Base-by-base conservation (phyloP, 1,284 basidiomycete species). In the Sporisorium graminicola region DNA sequence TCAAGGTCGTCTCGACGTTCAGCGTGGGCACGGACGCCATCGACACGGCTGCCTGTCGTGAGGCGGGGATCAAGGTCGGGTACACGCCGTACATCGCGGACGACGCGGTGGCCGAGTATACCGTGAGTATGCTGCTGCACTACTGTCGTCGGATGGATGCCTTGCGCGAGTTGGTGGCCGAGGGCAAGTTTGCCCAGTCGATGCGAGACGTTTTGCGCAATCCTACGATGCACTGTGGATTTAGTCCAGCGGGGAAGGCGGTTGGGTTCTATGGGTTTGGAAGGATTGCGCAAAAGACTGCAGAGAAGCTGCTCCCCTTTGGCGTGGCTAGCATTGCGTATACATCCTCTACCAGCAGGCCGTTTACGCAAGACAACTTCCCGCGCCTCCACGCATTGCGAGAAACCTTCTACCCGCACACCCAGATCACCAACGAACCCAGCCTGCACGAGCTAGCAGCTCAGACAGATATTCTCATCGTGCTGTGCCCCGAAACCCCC, bases 261-360 rank as follows among this genome's bases (percentile, higher is more conserved):
- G 26, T 71, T 1, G 54, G 68, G 20, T 65, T 71, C 54, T 71
- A 65, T 42, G 68, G 68, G 9, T 71, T 71, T 40, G 68, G 68
- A 1, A 43, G 68, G 18, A 71, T 71, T 16, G 62, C 68, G 6
- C 68, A 71, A 24, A 65, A 65, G 62, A 47, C 49, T 0, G 62
- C 58, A 9, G 68, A 71, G 20, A 71, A 71, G 68, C 52, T 71
- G 29, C 57, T 71, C 8, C 35, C 58, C 0, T 71, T 71, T 22
- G 54, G 54, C 27, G 49, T 61, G 7, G 31, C 40, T 1, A 42
- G 35, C 22, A 61, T 71, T 22, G n/a, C 58, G 1, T 71, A 71
- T 18, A 65, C 58, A 12, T 61, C 68, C 8, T 71, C 62, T 5
- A 16, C 37, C 13, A 20, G 44, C 9, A 50, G 61, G 5, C 58